Conservation (phyloP, 371 early-diverging fungal genomes). For the Rhizomucor pusillus region DNA sequence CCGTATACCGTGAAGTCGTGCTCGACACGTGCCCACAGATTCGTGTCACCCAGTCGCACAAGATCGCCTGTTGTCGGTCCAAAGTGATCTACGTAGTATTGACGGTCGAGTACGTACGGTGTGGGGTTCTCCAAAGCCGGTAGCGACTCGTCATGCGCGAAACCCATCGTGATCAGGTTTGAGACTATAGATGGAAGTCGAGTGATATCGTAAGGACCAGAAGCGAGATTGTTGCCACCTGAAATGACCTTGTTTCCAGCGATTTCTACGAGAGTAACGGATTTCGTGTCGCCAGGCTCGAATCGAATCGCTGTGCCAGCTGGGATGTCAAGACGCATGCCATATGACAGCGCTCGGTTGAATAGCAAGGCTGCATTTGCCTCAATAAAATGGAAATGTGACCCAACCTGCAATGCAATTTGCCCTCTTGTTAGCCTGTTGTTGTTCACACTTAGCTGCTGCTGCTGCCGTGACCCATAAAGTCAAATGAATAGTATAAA, state of each 20-base stretch:
- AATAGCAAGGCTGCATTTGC: constrained; percentile 76
- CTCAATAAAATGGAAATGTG: constrained; percentile 94
- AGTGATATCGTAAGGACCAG: constrained; percentile 63
- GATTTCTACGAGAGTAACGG: constrained; percentile 78
- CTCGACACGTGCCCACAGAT: constrained; percentile 85
- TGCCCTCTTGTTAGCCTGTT: too few species aligned
- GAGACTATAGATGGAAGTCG: constrained; percentile 45
- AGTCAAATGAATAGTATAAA: neutral
- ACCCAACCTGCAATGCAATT: constrained; percentile 81
- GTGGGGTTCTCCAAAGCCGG: constrained; percentile 30
- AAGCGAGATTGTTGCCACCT: constrained; percentile 83
- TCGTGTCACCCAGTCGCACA: constrained; percentile 82
- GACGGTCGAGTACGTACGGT: constrained; percentile 66
- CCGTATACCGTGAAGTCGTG: constrained; percentile 86
- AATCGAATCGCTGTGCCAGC: constrained; percentile 77
- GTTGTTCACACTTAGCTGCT: too few species aligned
- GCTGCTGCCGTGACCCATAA: too few species aligned
- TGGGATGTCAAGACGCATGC: constrained; percentile 86
- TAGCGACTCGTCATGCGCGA: constrained; percentile 56
- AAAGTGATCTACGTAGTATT: constrained; percentile 82
- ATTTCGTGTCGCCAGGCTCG: constrained; percentile 83
- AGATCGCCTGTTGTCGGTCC: constrained; percentile 92
- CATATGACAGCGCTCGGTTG: constrained; percentile 82
- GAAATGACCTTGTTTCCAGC: constrained; percentile 77
- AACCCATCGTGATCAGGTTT: constrained; percentile 45